Percentiles rank a stretch among this genome's conserved stretches.
phyloP scores from a whole-genome alignment of 1,139 yeast species.

The Waltiozyma sp. region DNA sequence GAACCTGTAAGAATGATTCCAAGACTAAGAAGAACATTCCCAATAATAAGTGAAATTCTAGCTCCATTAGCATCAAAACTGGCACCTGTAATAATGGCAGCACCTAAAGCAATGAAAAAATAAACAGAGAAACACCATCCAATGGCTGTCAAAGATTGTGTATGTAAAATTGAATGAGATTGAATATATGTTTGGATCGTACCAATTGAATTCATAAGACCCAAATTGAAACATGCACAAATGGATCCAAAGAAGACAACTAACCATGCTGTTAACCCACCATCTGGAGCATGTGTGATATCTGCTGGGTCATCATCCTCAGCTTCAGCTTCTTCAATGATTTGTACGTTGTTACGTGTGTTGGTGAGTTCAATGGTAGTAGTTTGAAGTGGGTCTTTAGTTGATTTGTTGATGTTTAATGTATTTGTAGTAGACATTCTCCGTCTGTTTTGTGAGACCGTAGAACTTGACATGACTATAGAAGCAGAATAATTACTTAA shows the following conservation, averaged over 20 bases:
- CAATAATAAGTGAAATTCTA: constrained; percentile 30
- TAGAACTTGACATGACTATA: too few species aligned
- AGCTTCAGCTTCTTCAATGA: not conserved
- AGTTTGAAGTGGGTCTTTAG: too few species aligned
- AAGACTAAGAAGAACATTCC: constrained; percentile 24
- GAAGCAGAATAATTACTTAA: too few species aligned
- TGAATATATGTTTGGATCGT: constrained; percentile 49
- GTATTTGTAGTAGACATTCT: too few species aligned
- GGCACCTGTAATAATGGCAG: constrained; percentile 53
- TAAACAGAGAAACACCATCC: constrained; percentile 59
- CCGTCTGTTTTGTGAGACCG: too few species aligned
- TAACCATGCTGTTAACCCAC: constrained; percentile 45
- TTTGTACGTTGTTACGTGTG: too few species aligned
- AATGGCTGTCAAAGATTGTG: constrained; percentile 26
- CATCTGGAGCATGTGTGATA: constrained; percentile 27
- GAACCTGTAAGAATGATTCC: constrained; percentile 47
- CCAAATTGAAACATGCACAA: constrained; percentile 50
- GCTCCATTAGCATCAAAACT: constrained; percentile 50
- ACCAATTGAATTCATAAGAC: constrained; percentile 48
- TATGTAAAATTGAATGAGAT: constrained; percentile 29
- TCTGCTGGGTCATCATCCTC: not conserved
- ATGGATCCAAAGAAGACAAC: constrained; percentile 53
- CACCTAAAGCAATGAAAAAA: constrained; percentile 43
- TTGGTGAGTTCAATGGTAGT: too few species aligned
- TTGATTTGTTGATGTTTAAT: too few species aligned